Evolutionary conservation across 208 protist species (phyloP).

Genomic region (Perkinsela sp.): DNA sequence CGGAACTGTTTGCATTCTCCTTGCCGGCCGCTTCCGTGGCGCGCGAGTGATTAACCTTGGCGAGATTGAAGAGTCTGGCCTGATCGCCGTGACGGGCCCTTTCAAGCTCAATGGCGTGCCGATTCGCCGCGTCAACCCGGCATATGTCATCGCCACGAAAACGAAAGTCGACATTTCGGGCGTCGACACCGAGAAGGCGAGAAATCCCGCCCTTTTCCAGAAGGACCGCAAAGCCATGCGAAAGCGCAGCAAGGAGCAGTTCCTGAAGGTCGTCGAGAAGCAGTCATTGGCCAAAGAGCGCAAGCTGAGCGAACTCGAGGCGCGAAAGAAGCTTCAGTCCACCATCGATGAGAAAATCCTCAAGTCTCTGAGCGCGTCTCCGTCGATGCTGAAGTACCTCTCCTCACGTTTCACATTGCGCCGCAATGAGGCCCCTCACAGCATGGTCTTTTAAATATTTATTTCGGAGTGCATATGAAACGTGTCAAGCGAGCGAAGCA

Average conservation of each 20-base stretch:
- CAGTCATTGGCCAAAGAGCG: background rate
- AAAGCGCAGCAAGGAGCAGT: conserved; percentile 1
- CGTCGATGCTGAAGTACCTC: conserved; percentile 4
- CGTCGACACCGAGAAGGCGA: conserved; percentile 25
- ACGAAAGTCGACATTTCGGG: conserved; percentile 76
- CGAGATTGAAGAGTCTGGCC: conserved; percentile 71
- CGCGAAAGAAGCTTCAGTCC: background rate
- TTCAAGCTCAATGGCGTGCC: conserved; percentile 90
- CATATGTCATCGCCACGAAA: conserved; percentile 89
- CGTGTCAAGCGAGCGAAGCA: too few species aligned
- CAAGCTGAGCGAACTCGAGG: conserved; percentile 1
- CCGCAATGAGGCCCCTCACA: conserved; percentile 1
- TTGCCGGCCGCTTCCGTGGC: conserved; percentile 82
- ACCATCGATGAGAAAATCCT: conserved; percentile 3
- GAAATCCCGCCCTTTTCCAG: conserved; percentile 34
- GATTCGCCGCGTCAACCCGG: conserved; percentile 81
- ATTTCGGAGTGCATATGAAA: too few species aligned
- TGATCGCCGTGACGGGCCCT: conserved; percentile 78
- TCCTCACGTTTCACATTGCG: conserved; percentile 1
- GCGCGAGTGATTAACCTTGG: conserved; percentile 91
- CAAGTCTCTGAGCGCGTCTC: background rate
- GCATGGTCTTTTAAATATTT: conserved; percentile 2
- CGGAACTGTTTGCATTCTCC: conserved; percentile 77
- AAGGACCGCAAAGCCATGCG: conserved; percentile 3
- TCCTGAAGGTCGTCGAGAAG: background rate